Base-by-base conservation (phyloP, 371 early-diverging fungal genomes). In the Mucor mucedo region DNA sequence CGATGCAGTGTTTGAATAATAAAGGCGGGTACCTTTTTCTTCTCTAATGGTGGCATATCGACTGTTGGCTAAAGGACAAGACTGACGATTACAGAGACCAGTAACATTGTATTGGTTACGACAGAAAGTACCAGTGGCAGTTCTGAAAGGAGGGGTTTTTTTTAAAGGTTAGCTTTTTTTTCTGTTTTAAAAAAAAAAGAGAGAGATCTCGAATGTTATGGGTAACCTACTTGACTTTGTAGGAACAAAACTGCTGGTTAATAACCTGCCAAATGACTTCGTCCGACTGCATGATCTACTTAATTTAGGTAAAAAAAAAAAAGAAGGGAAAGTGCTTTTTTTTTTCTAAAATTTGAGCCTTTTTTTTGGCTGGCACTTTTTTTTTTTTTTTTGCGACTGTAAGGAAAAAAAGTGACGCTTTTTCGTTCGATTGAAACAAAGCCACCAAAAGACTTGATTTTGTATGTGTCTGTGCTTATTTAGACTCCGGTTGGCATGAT, bases 1-100 rank as follows among this genome's bases (percentile, higher is more conserved):
- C 6, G n/a, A 48, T 5, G n/a, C n/a, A 21, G 3, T 21, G 27
- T 1, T 5, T 9, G 9, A 5, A 10, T n/a, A 44, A n/a, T 39
- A 28, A 14, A 21, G 6, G n/a, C 44, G 29, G n/a, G 2, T 79
- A 76, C 95, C 97, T 35, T 94, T 82, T 44, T 85, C 79, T 72
- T 98, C 98, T 70, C 98, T 91, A 41, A 99, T 90, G 4, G 99
- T 99, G 21, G 99, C 99, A 79, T 99, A 99, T 69, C 93, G 89
- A 57, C 91, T 89, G 84, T 99, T 99, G 56, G 99, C 98, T 65
- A 99, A 84, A 13, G 99, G 99, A 78, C 99, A 99, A 9, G 96
- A 93, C 70, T 91, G 92, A 42, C 95, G 88, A 80, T 92, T 94
- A 87, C 99, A 99, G 28, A 98, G 87, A 48, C 99, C 99, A 7